Percentiles rank a stretch among this genome's conserved stretches.
Conservation (phyloP, 805 yeast species). For the Candida alai region DNA sequence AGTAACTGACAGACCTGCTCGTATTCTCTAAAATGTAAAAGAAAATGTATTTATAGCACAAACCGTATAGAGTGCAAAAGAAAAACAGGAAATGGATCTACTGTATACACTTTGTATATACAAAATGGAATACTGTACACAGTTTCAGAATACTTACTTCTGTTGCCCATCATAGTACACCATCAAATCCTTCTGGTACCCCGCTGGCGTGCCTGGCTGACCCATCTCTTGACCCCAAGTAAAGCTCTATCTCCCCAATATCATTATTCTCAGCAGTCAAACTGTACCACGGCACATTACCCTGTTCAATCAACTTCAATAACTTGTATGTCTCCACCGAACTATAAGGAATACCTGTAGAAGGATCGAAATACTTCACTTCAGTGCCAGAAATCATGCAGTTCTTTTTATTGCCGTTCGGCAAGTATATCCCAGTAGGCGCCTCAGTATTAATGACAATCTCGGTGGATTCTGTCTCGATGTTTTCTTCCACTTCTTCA, state of each 20-base stretch:
- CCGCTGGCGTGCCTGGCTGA: conserved; percentile 71
- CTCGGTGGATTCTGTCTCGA: conserved; percentile 39
- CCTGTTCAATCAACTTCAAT: conserved; percentile 46
- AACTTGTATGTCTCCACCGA: conserved; percentile 77
- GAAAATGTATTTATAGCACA: background rate
- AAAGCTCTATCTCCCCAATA: conserved; percentile 44
- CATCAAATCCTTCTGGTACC: conserved; percentile 80
- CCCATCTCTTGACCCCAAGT: conserved; percentile 47
- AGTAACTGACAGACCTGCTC: background rate
- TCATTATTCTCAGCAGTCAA: conserved; percentile 50
- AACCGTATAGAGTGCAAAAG: background rate
- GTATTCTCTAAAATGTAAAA: conserved; percentile 2
- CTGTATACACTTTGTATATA: no score
- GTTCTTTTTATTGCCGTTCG: conserved; percentile 61
- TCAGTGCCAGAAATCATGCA: conserved; percentile 76
- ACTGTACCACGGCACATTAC: conserved; percentile 50
- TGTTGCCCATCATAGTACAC: conserved; percentile 6
- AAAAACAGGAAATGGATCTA: no score
- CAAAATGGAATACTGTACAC: no score
- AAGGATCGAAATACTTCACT: conserved; percentile 85
- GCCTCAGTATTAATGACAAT: conserved; percentile 58
- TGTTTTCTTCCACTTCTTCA: conserved; percentile 39
- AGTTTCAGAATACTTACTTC: conserved; percentile 7
- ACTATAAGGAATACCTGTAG: conserved; percentile 80
- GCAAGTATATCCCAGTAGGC: conserved; percentile 68